phyloP scores from a whole-genome alignment of 1,284 basidiomycete species.

The Puccinia polysora region DNA sequence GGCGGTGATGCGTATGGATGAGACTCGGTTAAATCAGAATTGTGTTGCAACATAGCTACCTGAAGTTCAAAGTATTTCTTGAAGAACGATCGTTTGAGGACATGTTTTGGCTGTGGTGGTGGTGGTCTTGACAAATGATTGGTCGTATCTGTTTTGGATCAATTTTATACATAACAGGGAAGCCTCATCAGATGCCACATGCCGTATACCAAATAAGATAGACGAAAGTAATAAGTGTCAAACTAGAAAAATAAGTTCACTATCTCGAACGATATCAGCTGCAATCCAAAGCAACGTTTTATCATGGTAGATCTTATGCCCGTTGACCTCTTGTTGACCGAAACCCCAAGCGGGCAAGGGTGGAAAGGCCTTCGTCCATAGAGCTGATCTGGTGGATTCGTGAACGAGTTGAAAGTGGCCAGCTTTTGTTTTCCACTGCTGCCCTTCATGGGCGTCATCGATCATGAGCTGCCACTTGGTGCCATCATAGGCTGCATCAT shows the following conservation, averaged over 20 bases:
- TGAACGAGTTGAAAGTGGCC: slow-evolving; percentile 86
- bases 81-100: slow-evolving; percentile 82
- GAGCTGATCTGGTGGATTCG: slow-evolving; percentile 77
- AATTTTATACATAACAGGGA: background rate
- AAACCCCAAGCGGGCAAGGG: slow-evolving; percentile 92
- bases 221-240: background rate
- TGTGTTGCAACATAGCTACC: slow-evolving; percentile 92
- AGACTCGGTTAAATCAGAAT: slow-evolving; percentile 85
- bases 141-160: slow-evolving; percentile 25
- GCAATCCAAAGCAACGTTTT: slow-evolving; percentile 81
- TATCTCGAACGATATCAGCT: slow-evolving; percentile 69
- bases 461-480: slow-evolving; percentile 76
- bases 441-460: slow-evolving; percentile 67
- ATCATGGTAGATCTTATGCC: slow-evolving; percentile 85
- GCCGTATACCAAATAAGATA: background rate
- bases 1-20: slow-evolving; percentile 93
- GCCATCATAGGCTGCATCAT: slow-evolving; percentile 62
- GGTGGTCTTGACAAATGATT: slow-evolving; percentile 22
- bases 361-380: slow-evolving; percentile 79
- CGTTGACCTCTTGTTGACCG: slow-evolving; percentile 96
- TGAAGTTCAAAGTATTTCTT: slow-evolving; percentile 92
- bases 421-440: slow-evolving; percentile 83
- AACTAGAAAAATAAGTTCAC: slow-evolving; percentile 11
- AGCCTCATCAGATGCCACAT: no score
- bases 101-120: slow-evolving; percentile 60